Conservation (phyloP, 73 alveolate genomes). For the Tetrahymena borealis region DNA sequence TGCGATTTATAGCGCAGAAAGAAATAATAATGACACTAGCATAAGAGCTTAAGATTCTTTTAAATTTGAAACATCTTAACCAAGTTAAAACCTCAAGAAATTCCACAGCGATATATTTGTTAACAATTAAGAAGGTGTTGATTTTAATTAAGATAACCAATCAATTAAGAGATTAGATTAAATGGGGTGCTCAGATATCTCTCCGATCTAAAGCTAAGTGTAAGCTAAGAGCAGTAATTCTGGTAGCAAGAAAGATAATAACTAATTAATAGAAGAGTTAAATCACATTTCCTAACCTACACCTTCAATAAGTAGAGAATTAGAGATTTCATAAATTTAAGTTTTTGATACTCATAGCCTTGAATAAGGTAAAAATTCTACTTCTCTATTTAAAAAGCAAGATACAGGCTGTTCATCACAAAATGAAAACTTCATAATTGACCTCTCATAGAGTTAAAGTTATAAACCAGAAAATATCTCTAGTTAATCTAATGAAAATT, state of each 20-base stretch:
- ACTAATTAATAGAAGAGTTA: neutral
- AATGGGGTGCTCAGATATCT: neutral
- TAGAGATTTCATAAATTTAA: neutral
- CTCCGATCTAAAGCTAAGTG: neutral
- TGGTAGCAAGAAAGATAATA: neutral
- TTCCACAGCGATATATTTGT: neutral
- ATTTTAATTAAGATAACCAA: neutral
- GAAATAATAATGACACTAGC: neutral
- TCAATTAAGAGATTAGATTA: neutral
- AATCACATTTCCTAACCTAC: neutral
- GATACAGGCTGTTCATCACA: neutral
- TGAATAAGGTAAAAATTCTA: neutral
- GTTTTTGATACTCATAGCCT: neutral
- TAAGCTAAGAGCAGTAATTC: neutral
- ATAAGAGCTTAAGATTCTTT: too few relatives aligned
- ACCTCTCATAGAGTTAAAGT: neutral
- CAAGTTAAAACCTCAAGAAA: neutral
- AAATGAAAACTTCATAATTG: neutral
- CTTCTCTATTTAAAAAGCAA: neutral
- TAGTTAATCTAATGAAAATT: neutral
- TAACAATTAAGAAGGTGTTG: neutral
- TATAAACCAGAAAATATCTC: neutral
- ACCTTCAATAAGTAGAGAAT: neutral
- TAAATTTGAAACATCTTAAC: too few relatives aligned
- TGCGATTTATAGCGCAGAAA: neutral